Conservation (phyloP, 306 rosid species). For the Cucumis cinereus region DNA sequence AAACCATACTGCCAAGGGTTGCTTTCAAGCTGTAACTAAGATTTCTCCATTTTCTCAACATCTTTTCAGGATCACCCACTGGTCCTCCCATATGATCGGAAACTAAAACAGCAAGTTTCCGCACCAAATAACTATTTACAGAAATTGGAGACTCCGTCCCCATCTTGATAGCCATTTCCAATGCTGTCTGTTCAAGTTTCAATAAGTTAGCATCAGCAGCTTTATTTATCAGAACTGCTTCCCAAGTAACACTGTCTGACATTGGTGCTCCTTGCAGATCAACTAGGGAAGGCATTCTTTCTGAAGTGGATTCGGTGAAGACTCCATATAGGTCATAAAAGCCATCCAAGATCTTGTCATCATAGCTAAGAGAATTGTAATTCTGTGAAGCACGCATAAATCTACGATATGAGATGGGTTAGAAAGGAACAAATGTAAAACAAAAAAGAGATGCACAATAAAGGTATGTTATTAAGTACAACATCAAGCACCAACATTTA, state of each 20-base stretch:
- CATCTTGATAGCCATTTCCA: conserved; percentile 46
- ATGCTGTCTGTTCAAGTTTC: conserved; percentile 70
- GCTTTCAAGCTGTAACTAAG: conserved; percentile 64
- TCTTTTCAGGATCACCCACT: conserved; percentile 59
- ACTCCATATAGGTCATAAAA: conserved; percentile 90
- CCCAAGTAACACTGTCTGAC: conserved; percentile 72
- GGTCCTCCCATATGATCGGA: conserved; percentile 95
- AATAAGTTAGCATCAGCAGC: conserved; percentile 72
- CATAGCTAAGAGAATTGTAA: conserved; percentile 89
- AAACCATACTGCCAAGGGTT: conserved; percentile 82
- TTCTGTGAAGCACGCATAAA: conserved; percentile 92
- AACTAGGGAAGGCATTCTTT: conserved; percentile 82
- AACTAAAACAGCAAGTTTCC: conserved; percentile 69
- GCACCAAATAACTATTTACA: conserved; percentile 44
- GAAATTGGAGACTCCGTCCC: conserved; percentile 36
- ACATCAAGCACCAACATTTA: not conserved
- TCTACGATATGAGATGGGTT: conserved; percentile 85
- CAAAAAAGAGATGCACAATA: conserved; percentile 5
- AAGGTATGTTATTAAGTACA: not conserved
- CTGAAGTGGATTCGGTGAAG: conserved; percentile 38
- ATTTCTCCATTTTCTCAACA: conserved; percentile 71
- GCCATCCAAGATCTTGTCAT: conserved; percentile 92
- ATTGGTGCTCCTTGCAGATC: conserved; percentile 83
- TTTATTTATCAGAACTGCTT: conserved; percentile 82
- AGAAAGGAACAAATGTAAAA: conserved; percentile 37